Percentiles rank a stretch among this genome's conserved stretches.
These are phyloP conservation scores for Corymbia calophylla DNA, from an alignment of 441 rosid genomes.

Conservation along the genomic window DNA sequence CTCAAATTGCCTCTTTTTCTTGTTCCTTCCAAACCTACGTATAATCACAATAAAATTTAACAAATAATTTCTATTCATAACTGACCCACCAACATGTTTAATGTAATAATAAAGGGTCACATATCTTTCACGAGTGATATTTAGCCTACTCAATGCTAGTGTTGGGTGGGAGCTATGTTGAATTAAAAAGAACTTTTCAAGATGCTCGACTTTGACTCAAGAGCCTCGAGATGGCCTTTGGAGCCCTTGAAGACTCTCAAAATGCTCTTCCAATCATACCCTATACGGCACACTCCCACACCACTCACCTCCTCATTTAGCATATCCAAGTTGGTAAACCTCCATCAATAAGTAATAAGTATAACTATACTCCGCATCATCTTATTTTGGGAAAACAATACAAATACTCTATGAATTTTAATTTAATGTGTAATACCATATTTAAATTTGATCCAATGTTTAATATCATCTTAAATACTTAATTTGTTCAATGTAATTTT, in stretches of 20 bases:
- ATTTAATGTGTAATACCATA: rapidly evolving
- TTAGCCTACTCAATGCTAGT: rapidly evolving
- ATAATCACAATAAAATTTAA: neutral
- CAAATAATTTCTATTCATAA: neutral
- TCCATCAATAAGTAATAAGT: rapidly evolving
- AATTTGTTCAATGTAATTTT: rapidly evolving
- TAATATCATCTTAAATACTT: rapidly evolving
- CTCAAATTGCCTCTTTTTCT: neutral
- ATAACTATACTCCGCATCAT: rapidly evolving
- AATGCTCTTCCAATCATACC: rapidly evolving
- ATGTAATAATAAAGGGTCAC: neutral
- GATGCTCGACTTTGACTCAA: rapidly evolving
- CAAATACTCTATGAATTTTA: rapidly evolving
- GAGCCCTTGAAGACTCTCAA: rapidly evolving
- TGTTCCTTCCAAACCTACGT: neutral
- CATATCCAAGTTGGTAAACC: neutral
- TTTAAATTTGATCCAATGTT: rapidly evolving
- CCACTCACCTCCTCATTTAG: neutral
- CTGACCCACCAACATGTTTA: neutral
- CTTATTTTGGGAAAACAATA: rapidly evolving
- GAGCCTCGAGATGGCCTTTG: neutral
- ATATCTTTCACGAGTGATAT: neutral
- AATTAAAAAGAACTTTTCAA: neutral
- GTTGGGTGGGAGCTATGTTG: rapidly evolving
- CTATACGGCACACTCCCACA: rapidly evolving